Evolutionary conservation across 257 asterid genomes (phyloP).

Genomic region (Solanum chiquidenum): DNA sequence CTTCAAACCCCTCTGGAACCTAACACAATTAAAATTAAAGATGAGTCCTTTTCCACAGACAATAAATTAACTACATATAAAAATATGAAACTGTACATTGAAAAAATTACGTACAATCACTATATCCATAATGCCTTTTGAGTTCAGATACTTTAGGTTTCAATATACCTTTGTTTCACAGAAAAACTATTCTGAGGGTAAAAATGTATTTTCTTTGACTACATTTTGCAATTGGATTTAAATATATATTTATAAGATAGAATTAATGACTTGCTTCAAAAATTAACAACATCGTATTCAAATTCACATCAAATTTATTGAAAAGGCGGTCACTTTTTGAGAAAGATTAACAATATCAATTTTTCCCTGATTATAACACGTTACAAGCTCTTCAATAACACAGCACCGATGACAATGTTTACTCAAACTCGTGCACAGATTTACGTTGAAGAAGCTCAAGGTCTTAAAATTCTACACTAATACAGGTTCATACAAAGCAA

Average conservation of each 20-base stretch:
- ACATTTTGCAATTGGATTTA: background rate
- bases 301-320: background rate
- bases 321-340: background rate
- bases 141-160: background rate
- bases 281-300: background rate
- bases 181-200: background rate
- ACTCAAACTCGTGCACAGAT: background rate
- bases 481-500: background rate
- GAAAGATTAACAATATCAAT: too few species aligned
- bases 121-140: background rate
- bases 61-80: background rate
- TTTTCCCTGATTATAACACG: background rate
- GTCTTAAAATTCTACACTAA: background rate
- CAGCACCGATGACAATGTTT: background rate
- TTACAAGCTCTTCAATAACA: background rate
- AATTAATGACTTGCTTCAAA: background rate
- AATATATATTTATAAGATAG: background rate
- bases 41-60: background rate
- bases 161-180: background rate
- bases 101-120: background rate
- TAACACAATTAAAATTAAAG: background rate
- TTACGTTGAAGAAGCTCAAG: background rate
- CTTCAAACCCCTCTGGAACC: constrained; percentile 25
- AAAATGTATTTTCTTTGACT: background rate
- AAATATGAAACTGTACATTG: background rate